These are phyloP conservation scores for Trichoderma sp. DNA, from an alignment of 2,329 filamentous ascomycete genomes.

Conservation along the genomic window DNA sequence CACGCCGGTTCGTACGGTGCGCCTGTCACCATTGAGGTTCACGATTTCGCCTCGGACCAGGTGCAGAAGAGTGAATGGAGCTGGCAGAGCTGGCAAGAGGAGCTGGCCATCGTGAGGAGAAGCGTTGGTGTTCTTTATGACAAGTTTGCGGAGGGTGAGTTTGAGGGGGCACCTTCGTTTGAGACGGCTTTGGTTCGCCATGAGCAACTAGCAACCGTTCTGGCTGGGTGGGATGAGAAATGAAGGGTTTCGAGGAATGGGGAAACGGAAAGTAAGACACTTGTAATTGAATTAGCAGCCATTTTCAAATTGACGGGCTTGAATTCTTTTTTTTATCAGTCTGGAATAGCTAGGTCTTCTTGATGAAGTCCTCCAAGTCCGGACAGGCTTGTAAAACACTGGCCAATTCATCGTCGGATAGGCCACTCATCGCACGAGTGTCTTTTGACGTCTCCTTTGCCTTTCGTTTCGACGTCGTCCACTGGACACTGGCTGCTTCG, in stretches of 20 bases:
- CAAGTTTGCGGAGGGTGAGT: constrained; percentile 44
- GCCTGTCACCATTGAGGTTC: constrained; percentile 50
- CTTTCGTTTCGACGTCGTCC: constrained; percentile 1
- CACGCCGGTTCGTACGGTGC: constrained; percentile 39
- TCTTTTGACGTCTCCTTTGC: background rate
- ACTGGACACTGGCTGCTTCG: constrained; percentile 12
- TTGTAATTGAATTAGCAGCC: background rate
- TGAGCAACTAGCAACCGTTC: constrained; percentile 44
- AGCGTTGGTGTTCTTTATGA: constrained; percentile 61
- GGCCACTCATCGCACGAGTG: background rate
- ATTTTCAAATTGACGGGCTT: background rate
- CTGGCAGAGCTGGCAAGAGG: constrained; percentile 50
- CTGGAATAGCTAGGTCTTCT: background rate
- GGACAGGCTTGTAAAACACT: constrained; percentile 22
- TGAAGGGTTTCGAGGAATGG: background rate
- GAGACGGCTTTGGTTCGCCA: constrained; percentile 48
- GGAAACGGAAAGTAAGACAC: background rate
- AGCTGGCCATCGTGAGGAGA: constrained; percentile 45
- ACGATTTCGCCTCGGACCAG: constrained; percentile 49
- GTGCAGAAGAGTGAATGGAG: constrained; percentile 46
- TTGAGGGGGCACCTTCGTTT: constrained; percentile 37
- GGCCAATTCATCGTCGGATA: constrained; percentile 19
- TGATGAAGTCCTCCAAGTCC: constrained; percentile 15
- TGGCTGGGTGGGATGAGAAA: constrained; percentile 27
- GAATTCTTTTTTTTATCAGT: background rate